Evolutionary conservation across 805 yeast species (phyloP).

Genomic region (Hanseniaspora lachancei): DNA sequence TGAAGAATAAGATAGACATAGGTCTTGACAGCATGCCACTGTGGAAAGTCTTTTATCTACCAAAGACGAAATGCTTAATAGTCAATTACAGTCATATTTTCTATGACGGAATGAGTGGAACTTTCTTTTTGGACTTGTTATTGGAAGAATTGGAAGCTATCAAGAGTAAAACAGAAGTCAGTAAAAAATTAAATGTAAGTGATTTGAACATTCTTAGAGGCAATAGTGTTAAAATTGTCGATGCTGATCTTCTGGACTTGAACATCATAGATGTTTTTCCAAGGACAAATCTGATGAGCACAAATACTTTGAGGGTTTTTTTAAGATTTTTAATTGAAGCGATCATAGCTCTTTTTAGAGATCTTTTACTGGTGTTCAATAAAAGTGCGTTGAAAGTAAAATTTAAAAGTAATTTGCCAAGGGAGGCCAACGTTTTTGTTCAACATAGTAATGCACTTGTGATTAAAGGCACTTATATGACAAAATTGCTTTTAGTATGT

Average conservation of each 20-base stretch:
- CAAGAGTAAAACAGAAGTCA: background rate
- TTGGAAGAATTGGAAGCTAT: background rate
- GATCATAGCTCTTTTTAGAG: background rate
- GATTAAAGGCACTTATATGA: background rate
- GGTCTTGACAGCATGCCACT: background rate
- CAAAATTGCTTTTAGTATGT: background rate
- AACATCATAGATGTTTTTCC: constrained; percentile 7
- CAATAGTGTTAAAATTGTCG: background rate
- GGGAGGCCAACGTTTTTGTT: background rate
- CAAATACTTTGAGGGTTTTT: background rate
- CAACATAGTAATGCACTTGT: background rate
- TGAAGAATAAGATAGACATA: background rate
- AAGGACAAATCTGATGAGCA: background rate
- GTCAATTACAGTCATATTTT: constrained; percentile 6
- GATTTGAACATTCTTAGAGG: background rate
- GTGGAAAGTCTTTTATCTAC: background rate
- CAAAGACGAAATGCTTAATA: constrained; percentile 4
- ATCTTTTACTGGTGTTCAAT: background rate
- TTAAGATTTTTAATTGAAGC: background rate
- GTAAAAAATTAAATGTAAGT: background rate
- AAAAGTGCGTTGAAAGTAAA: background rate
- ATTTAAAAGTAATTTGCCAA: background rate
- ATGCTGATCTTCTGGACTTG: background rate
- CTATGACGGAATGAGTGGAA: constrained; percentile 7
- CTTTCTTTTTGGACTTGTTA: background rate